Conservation (phyloP, 306 rosid genomes). For the Fragaria iinumae region DNA sequence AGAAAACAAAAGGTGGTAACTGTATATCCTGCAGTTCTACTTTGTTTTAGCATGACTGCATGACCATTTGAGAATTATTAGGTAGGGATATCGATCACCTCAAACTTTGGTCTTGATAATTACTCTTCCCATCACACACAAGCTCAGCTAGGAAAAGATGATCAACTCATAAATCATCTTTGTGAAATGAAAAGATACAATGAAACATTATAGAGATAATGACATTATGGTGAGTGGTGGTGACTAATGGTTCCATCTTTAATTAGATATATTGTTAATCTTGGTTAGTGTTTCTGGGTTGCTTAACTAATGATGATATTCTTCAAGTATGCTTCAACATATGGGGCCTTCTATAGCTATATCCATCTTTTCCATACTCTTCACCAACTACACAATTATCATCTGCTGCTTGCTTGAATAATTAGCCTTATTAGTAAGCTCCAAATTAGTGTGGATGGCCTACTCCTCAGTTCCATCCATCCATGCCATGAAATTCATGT, state of each 20-base stretch:
- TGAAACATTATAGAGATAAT: background rate
- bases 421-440: background rate
- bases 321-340: conserved; percentile 18
- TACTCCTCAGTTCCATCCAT: background rate
- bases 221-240: background rate
- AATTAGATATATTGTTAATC: background rate
- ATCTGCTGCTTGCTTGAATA: background rate
- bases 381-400: background rate
- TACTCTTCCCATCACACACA: background rate
- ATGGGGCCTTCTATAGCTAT: conserved; percentile 5
- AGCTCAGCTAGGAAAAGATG: background rate
- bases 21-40: background rate
- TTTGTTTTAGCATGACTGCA: background rate
- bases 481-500: conserved; percentile 12
- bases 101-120: background rate
- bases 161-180: background rate
- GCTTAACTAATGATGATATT: conserved; percentile 29
- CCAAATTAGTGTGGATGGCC: background rate
- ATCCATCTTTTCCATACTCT: background rate
- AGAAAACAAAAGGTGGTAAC: background rate
- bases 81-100: background rate
- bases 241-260: background rate
- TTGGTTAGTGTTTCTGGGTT: background rate
- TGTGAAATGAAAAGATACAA: background rate
- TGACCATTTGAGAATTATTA: background rate